phyloP scores from a whole-genome alignment of 768 basidiomycete genomes.

The Macrolepiota albuminosa region DNA sequence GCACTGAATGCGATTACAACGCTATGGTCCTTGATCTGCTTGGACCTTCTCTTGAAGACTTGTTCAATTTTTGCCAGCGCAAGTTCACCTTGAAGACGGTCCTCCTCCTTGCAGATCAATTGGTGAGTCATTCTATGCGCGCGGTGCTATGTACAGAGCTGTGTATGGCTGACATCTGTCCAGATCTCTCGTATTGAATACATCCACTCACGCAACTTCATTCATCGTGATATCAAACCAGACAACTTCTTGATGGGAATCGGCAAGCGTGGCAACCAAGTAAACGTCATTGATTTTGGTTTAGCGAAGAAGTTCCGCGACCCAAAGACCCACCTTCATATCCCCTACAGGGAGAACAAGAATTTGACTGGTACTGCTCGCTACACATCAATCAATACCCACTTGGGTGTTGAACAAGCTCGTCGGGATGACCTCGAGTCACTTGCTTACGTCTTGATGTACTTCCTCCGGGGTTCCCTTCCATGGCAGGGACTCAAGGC shows the following conservation, averaged over 20 bases:
- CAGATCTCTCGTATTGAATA: slow-evolving; percentile 99
- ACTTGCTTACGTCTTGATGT: slow-evolving; percentile 98
- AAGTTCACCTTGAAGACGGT: slow-evolving; percentile 98
- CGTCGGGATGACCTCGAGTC: slow-evolving; percentile 98
- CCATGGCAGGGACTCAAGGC: slow-evolving; percentile 99
- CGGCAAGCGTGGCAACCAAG: slow-evolving; percentile 99
- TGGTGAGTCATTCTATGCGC: slow-evolving; percentile 49
- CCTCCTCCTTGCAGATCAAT: slow-evolving; percentile 91
- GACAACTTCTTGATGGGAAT: slow-evolving; percentile 99
- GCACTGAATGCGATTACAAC: slow-evolving; percentile 97
- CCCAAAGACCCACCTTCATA: slow-evolving; percentile 99
- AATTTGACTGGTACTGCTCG: slow-evolving; percentile 98
- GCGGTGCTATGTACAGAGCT: slow-evolving; percentile 13
- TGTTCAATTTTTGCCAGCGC: slow-evolving; percentile 95
- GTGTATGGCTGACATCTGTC: slow-evolving; percentile 16
- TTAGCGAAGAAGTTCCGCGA: slow-evolving; percentile 99
- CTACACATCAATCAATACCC: slow-evolving; percentile 99
- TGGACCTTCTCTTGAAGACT: slow-evolving; percentile 85
- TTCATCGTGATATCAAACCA: slow-evolving; percentile 97
- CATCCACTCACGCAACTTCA: slow-evolving; percentile 99
- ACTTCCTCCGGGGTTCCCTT: slow-evolving; percentile 96
- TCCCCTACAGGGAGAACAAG: slow-evolving; percentile 99
- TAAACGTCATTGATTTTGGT: slow-evolving; percentile 98
- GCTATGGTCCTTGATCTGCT: slow-evolving; percentile 99
- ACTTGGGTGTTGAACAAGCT: slow-evolving; percentile 96